Base-by-base conservation (phyloP, 495 filamentous ascomycete species). In the Amphirosellinia nigrospora region DNA sequence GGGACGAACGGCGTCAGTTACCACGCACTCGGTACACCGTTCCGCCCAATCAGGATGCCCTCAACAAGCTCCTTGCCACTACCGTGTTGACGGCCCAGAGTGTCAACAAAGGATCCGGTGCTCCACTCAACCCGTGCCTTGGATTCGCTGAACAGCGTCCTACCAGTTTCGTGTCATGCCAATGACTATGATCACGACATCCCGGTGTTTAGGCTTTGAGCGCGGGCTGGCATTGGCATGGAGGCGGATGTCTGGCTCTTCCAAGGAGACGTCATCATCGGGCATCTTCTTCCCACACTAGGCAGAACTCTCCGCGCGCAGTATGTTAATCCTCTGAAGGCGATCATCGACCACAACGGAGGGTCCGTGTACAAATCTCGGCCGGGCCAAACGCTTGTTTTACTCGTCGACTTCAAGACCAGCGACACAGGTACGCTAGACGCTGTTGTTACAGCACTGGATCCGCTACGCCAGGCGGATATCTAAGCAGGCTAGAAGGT, bases 391-490 rank as follows among this genome's bases (percentile, higher is more conserved):
- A 88, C 88, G 3, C 79, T 93, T 1, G 85, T 85, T 70, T 82
- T 94, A 30, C 88, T 91, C 66, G 83, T 94, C 41, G 91, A 94
- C 71, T 76, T 91, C 74, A 94, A 94, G 74, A 85, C 85, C 4
- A 65, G 73, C 50, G 79, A 74, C 45, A 71, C 72, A 19, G 64
- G 69, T 15, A 84, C 82, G 1, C 87, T 86, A 79, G 83, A 84
- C 13, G 73, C 73, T 10, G 88, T 91, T 5, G 78, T 90, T 52
- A 74, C 79, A 7, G 86, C 89, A 26, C 79, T 93, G 0, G 74
- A 85, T 23, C 89, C 90, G 0, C 83, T 93, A 2, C 85, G 90
- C 7, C 78, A 86, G 19, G 80, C 81, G 28, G 83, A 45, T 91
- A 87, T 70, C 81, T 92, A 2, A 86, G 85, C 10, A 82, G 81